Conservation (phyloP, 768 basidiomycete species). For the Zangia roseola region DNA sequence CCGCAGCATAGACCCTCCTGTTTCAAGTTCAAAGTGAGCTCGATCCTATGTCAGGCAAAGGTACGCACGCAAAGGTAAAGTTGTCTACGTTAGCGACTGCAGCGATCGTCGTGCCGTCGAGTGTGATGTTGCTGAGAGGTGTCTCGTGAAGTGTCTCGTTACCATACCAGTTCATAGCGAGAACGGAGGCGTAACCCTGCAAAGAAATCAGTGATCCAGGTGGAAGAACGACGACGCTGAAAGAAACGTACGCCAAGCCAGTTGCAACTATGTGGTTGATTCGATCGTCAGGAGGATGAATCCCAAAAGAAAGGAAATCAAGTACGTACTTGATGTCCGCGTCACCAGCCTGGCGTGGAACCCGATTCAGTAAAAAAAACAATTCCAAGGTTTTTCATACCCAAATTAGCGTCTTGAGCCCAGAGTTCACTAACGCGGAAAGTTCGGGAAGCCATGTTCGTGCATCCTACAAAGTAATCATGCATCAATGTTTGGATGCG, state of each 20-base stretch:
- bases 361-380: not conserved
- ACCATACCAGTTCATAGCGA: constrained; percentile 49
- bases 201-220: not conserved
- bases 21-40: not conserved
- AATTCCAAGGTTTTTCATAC: constrained; percentile 25
- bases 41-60: not conserved
- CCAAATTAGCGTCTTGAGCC: constrained; percentile 41
- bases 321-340: constrained; percentile 25
- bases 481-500: not conserved
- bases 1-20: constrained; percentile 55
- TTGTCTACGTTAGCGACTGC: constrained; percentile 64
- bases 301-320: not conserved
- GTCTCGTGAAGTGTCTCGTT: constrained; percentile 39
- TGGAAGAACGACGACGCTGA: not conserved
- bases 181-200: constrained; percentile 36
- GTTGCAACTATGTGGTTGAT: constrained; percentile 10
- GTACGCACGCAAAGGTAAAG: constrained; percentile 65
- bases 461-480: constrained; percentile 26
- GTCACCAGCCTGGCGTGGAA: constrained; percentile 25
- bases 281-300: constrained; percentile 1
- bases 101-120: constrained; percentile 50
- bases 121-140: constrained; percentile 54
- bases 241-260: constrained; percentile 35
- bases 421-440: constrained; percentile 34
- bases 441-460: constrained; percentile 39